Conservation (phyloP, 2,329 filamentous ascomycete species). For the Venturia asperata region DNA sequence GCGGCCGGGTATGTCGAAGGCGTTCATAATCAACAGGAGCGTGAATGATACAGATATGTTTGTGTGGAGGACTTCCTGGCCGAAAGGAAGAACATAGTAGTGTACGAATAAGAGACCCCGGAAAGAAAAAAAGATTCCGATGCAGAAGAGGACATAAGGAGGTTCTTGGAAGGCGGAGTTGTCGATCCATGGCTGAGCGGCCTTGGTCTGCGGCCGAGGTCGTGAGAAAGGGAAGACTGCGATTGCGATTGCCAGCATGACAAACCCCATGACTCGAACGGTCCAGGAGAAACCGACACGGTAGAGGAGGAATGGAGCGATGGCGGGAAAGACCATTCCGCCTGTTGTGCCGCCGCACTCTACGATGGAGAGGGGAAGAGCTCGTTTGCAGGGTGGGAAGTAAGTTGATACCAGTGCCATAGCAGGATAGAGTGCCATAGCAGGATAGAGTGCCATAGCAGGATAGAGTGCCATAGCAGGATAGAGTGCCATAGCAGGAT, state of each 20-base stretch:
- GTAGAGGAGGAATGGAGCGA: slow-evolving; percentile 21
- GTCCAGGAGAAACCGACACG: slow-evolving; percentile 29
- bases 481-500: no score
- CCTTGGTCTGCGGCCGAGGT: slow-evolving; percentile 44
- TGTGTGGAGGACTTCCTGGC: slow-evolving; percentile 39
- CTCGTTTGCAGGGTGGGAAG: slow-evolving; percentile 34
- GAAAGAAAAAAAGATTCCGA: slow-evolving; percentile 41
- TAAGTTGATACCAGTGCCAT: slow-evolving; percentile 38
- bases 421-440: slow-evolving; percentile 35
- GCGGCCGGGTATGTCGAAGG: slow-evolving; percentile 49
- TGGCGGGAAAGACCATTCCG: slow-evolving; percentile 24
- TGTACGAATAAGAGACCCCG: slow-evolving; percentile 42
- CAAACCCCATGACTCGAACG: slow-evolving; percentile 26
- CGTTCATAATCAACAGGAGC: slow-evolving; percentile 52
- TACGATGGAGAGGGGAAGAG: slow-evolving; percentile 34
- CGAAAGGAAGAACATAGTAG: slow-evolving; percentile 31
- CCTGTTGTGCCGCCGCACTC: slow-evolving; percentile 38
- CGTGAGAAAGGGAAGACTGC: slow-evolving; percentile 38
- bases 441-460: no score
- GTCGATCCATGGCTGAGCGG: slow-evolving; percentile 46
- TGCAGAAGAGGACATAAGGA: slow-evolving; percentile 39
- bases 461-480: no score
- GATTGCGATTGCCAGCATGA: slow-evolving; percentile 22
- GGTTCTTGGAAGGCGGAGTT: slow-evolving; percentile 45
- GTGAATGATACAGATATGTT: slow-evolving; percentile 46